These are phyloP conservation scores for Teratosphaeria pseudoeucalypti DNA, from an alignment of 2,329 filamentous ascomycete genomes.

Conservation along the genomic window DNA sequence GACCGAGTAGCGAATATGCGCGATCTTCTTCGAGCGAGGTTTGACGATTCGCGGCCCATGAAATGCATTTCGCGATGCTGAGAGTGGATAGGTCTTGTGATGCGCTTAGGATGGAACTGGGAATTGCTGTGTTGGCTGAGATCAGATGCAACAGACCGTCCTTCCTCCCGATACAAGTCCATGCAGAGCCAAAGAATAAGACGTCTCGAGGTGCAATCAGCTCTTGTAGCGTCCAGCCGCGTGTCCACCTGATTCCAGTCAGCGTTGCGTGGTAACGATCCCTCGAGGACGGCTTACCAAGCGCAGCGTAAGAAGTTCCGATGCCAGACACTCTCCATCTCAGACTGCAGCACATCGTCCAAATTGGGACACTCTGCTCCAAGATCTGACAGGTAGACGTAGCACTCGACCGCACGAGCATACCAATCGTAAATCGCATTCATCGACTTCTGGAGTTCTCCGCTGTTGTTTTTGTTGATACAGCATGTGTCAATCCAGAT, in stretches of 20 bases:
- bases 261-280: not conserved
- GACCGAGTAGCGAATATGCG: slow-evolving; percentile 9
- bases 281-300: not conserved
- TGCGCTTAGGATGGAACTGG: not conserved
- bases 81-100: not conserved
- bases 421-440: slow-evolving; percentile 3
- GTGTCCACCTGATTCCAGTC: not conserved
- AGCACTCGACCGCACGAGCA: not conserved
- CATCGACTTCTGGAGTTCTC: slow-evolving; percentile 11
- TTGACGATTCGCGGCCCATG: slow-evolving; percentile 10
- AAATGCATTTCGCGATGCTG: not conserved
- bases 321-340: not conserved
- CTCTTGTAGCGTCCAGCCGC: slow-evolving; percentile 3
- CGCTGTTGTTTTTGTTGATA: slow-evolving; percentile 12
- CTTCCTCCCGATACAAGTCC: not conserved
- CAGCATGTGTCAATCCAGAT: slow-evolving; percentile 11
- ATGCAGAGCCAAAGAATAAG: not conserved
- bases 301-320: not conserved
- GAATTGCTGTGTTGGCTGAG: slow-evolving; percentile 1
- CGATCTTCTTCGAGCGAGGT: slow-evolving; percentile 7
- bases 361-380: not conserved
- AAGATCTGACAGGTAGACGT: not conserved
- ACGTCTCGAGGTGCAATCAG: not conserved
- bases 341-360: not conserved
- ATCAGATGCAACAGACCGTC: not conserved